Percentiles rank a stretch among this genome's conserved stretches.
phyloP scores from a whole-genome alignment of 148 eudicot genomes.

The Oxyria digyna region DNA sequence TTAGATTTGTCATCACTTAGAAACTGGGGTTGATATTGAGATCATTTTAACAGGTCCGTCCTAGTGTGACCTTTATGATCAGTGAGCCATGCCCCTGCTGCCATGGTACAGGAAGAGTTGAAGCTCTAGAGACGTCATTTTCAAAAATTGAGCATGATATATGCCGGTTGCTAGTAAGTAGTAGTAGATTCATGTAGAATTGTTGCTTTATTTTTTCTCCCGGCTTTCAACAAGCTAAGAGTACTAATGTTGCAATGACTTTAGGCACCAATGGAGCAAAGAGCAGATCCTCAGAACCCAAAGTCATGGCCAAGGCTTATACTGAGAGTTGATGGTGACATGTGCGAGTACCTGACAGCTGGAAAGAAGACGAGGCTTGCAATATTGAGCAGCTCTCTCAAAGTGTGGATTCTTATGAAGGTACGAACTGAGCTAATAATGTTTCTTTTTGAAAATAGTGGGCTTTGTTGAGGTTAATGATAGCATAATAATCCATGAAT shows the following conservation, averaged over 20 bases:
- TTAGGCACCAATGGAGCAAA: constrained; percentile 52
- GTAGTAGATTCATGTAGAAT: not conserved
- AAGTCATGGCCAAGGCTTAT: constrained; percentile 79
- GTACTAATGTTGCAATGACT: not conserved
- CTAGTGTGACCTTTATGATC: constrained; percentile 88
- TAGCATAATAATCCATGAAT: not conserved
- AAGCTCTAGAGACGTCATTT: constrained; percentile 85
- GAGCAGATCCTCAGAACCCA: constrained; percentile 65
- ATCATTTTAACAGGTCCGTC: constrained; percentile 57
- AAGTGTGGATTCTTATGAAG: constrained; percentile 88
- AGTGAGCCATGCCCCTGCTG: constrained; percentile 88
- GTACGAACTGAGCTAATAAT: constrained; percentile 13
- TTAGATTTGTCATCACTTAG: not conserved
- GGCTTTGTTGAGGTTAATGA: not conserved
- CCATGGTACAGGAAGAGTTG: constrained; percentile 91
- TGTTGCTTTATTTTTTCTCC: not conserved
- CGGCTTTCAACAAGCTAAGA: not conserved
- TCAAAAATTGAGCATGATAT: constrained; percentile 93
- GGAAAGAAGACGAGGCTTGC: constrained; percentile 75
- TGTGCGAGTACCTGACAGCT: constrained; percentile 75
- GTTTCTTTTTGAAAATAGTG: too few species aligned
- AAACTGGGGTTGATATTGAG: not conserved
- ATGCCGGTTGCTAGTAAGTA: constrained; percentile 74
- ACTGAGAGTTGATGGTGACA: constrained; percentile 61
- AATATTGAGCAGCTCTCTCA: constrained; percentile 75